Conservation (phyloP, 257 asterid species). For the Verbascum thapsus region DNA sequence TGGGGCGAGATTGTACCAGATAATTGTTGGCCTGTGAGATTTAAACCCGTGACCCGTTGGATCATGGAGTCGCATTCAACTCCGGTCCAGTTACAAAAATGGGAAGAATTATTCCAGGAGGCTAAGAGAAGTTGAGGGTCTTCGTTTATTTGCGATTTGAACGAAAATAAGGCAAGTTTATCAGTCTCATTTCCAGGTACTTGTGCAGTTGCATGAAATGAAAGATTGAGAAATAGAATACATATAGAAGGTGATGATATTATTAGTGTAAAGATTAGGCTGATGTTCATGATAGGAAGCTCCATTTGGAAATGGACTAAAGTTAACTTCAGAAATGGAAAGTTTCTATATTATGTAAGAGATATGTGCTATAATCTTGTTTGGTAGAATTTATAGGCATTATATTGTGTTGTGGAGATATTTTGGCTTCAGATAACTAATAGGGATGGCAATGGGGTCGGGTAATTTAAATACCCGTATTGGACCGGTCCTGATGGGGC, state of each 20-base stretch:
- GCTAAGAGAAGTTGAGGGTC: slow-evolving; percentile 40
- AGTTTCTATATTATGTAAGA: slow-evolving; percentile 2
- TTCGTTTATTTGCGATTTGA: slow-evolving; percentile 45
- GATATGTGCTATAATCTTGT: background rate
- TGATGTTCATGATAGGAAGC: slow-evolving; percentile 20
- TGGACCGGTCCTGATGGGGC: too few relatives aligned
- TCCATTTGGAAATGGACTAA: slow-evolving; percentile 29
- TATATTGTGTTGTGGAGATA: too few relatives aligned
- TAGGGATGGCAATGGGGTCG: too few relatives aligned
- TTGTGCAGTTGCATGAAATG: slow-evolving; percentile 39
- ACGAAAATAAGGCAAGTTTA: slow-evolving; percentile 43
- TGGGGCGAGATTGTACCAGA: slow-evolving; percentile 44
- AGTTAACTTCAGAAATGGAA: background rate
- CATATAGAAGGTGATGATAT: slow-evolving; percentile 22
- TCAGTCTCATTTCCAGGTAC: slow-evolving; percentile 38
- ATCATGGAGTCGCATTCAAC: slow-evolving; percentile 35
- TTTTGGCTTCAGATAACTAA: too few relatives aligned
- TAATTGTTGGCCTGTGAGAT: slow-evolving; percentile 36
- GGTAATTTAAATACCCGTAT: too few relatives aligned
- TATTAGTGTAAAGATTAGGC: slow-evolving; percentile 22
- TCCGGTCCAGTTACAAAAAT: slow-evolving; percentile 55
- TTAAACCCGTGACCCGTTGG: slow-evolving; percentile 39
- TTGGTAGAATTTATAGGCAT: slow-evolving; percentile 8
- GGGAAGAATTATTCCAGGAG: slow-evolving; percentile 42
- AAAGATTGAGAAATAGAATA: slow-evolving; percentile 17